phyloP scores from a whole-genome alignment of 2,329 filamentous ascomycete species.

The Claviceps purpurea region DNA sequence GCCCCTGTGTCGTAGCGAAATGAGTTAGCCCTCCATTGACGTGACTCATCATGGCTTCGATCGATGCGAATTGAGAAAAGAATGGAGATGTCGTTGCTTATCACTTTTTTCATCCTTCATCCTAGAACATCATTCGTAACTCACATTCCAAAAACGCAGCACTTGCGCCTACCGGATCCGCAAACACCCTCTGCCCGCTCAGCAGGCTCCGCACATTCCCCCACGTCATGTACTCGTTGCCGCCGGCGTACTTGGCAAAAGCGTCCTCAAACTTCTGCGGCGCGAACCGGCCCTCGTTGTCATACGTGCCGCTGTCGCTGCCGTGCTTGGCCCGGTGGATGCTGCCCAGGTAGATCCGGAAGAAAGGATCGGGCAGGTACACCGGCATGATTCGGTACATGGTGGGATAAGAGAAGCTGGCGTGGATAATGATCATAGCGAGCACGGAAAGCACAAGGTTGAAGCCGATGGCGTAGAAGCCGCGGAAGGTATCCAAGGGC shows the following conservation, averaged over 20 bases:
- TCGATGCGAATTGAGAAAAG: too few relatives aligned
- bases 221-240: slow-evolving; percentile 24
- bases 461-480: slow-evolving; percentile 27
- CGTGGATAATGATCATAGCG: slow-evolving; percentile 25
- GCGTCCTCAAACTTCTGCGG: slow-evolving; percentile 38
- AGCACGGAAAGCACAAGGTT: slow-evolving; percentile 24
- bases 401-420: slow-evolving; percentile 32
- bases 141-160: slow-evolving; percentile 12
- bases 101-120: not conserved
- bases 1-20: slow-evolving; percentile 7
- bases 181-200: slow-evolving; percentile 25
- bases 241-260: slow-evolving; percentile 31
- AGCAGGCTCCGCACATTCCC: slow-evolving; percentile 22
- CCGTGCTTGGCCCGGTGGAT: slow-evolving; percentile 33
- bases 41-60: too few relatives aligned
- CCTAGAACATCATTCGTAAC: slow-evolving; percentile 1
- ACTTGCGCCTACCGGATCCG: slow-evolving; percentile 27
- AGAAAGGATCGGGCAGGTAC: slow-evolving; percentile 23
- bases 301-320: slow-evolving; percentile 31
- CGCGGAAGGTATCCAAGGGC: slow-evolving; percentile 24
- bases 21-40: too few relatives aligned
- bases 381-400: slow-evolving; percentile 27
- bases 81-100: too few relatives aligned
- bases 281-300: slow-evolving; percentile 33
- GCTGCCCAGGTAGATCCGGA: slow-evolving; percentile 22